phyloP scores from a whole-genome alignment of 2,329 filamentous ascomycete genomes.

The Cladosporium velox region DNA sequence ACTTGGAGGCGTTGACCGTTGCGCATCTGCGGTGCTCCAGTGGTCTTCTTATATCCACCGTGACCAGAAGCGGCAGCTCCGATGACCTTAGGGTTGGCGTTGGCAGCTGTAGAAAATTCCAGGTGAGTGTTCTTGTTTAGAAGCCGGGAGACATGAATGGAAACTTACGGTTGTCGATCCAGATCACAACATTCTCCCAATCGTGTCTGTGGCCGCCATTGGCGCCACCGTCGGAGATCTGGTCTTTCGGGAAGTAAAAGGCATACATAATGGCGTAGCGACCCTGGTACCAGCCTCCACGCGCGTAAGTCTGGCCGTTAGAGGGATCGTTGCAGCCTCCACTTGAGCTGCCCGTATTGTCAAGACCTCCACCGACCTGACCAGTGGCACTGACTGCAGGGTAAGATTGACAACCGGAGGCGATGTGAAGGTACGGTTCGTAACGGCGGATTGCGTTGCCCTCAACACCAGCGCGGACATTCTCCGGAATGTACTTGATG shows the following conservation, averaged over 20 bases:
- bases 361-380: slow-evolving; percentile 5
- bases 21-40: neutral
- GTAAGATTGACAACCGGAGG: slow-evolving; percentile 2
- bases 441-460: slow-evolving; percentile 1
- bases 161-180: slow-evolving; percentile 8
- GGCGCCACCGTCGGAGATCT: slow-evolving; percentile 5
- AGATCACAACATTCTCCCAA: slow-evolving; percentile 6
- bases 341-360: neutral
- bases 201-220: slow-evolving; percentile 7
- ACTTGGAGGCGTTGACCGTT: neutral
- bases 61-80: slow-evolving; percentile 5
- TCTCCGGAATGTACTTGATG: slow-evolving; percentile 1
- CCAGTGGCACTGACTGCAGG: slow-evolving; percentile 5
- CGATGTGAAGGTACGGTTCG: slow-evolving; percentile 8
- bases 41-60: neutral
- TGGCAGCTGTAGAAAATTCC: neutral
- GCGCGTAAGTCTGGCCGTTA: slow-evolving; percentile 6
- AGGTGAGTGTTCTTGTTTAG: neutral
- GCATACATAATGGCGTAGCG: slow-evolving; percentile 13
- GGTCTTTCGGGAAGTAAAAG: slow-evolving; percentile 3
- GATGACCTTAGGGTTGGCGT: neutral
- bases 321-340: slow-evolving; percentile 1
- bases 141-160: neutral
- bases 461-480: neutral
- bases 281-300: neutral